Base-by-base conservation (phyloP, 306 rosid species). In the Quercus agrifolia region DNA sequence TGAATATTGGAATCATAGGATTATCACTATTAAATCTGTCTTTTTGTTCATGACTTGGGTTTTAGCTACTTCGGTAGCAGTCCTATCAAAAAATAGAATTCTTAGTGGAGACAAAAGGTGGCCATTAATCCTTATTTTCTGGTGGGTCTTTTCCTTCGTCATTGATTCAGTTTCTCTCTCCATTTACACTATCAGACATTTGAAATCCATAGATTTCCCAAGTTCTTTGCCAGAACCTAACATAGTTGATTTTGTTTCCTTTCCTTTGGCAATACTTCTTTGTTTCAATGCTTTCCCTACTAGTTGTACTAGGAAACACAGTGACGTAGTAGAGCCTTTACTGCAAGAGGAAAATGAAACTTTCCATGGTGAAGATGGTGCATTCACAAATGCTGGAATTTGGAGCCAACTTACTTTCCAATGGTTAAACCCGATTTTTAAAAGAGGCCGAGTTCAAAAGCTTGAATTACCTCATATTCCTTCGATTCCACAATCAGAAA, bases 361-460 rank as follows among this genome's bases (percentile, higher is more conserved):
- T 77, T 79, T 27, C 8, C 7, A 19, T 19, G 68, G 76, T 30
- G 77, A 76, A n/a, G 82, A 74, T 72, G 83, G 69, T 62, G 74
- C 71, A 25, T 92, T 86, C 73, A 19, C 72, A 4, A 74, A 74
- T 31, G 90, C 97, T 57, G 83, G 94, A 28, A 6, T 83, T 19
- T 95, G 98, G 98, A 90, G 95, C 74, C 87, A 87, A 41, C 79
- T 90, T 56, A 85, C 96, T 9, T 92, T 92, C 71, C 86, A 77
- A 51, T 94, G 98, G 99, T 57, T 95, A 79, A 95, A 95, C 28
- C 93, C 93, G 2, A 89, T 92, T 73, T 95, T 95, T 7, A 82
- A 28, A 70, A 87, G 64, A 62, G 98, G 98, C 44, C 77, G 94
- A 79, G 17, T 69, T 75, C 88, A 84, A 61, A 91, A 89, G 25